Percentiles rank a stretch among this genome's conserved stretches.
phyloP scores from a whole-genome alignment of 305 asterid genomes.

The Fraxinus nigra region DNA sequence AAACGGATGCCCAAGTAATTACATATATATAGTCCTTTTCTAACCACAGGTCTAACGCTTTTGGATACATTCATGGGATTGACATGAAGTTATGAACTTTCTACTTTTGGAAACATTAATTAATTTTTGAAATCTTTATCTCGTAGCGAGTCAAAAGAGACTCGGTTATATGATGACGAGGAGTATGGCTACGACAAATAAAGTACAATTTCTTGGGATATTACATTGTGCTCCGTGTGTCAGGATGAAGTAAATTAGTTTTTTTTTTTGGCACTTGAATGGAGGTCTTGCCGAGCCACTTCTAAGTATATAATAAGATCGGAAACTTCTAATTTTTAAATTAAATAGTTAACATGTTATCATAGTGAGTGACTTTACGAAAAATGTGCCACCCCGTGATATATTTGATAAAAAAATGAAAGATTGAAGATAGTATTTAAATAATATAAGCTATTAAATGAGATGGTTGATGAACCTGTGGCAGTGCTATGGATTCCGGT shows the following conservation, averaged over 20 bases:
- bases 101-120: background rate
- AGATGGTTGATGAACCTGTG: slow-evolving; percentile 32
- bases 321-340: background rate
- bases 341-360: background rate
- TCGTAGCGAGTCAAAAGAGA: background rate
- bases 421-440: background rate
- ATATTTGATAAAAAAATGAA: background rate
- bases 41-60: background rate
- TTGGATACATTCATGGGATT: background rate
- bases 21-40: background rate
- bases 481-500: slow-evolving; percentile 72
- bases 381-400: background rate
- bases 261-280: background rate
- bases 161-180: background rate
- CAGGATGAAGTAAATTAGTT: background rate
- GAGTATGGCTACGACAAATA: background rate
- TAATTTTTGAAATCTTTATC: no score
- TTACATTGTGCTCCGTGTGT: background rate
- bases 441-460: background rate
- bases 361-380: background rate
- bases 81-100: background rate
- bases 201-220: background rate
- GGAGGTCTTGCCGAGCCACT: background rate
- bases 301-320: background rate
- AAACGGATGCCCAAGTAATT: no score